phyloP scores from a whole-genome alignment of 176 grass and related monocot genomes.

The Musa beccarii region DNA sequence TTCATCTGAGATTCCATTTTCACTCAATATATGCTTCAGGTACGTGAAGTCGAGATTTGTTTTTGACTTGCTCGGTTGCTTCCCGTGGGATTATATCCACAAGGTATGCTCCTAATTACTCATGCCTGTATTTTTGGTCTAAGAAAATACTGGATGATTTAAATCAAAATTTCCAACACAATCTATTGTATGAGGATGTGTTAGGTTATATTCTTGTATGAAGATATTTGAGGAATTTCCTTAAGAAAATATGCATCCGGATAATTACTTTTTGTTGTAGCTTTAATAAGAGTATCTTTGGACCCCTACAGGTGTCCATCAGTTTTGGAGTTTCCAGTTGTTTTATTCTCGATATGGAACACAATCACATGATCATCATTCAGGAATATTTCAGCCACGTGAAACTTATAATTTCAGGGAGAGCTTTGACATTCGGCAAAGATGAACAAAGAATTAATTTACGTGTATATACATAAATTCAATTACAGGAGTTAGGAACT shows the following conservation, averaged over 20 bases:
- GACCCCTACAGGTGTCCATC: background rate
- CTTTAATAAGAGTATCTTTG: background rate
- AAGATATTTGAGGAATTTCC: background rate
- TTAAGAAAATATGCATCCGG: background rate
- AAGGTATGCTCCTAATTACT: slow-evolving; percentile 39
- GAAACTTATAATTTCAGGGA: background rate
- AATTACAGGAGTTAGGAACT: no score
- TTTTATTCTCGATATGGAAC: background rate
- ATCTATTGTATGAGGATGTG: background rate
- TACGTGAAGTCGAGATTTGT: slow-evolving; percentile 79
- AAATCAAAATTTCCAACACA: no score
- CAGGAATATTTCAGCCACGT: background rate
- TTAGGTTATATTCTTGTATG: no score
- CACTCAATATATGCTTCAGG: slow-evolving; percentile 15
- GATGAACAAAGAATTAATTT: background rate
- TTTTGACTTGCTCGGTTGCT: slow-evolving; percentile 74
- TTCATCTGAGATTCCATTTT: background rate
- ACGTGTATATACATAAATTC: background rate
- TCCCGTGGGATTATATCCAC: slow-evolving; percentile 86
- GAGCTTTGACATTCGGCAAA: background rate
- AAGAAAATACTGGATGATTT: no score
- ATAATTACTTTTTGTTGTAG: background rate
- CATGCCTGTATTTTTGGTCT: no score
- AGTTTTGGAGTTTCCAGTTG: background rate
- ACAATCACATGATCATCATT: background rate